Evolutionary conservation across 2,329 filamentous ascomycete genomes (phyloP).

Genomic region (Trichophyton simii): DNA sequence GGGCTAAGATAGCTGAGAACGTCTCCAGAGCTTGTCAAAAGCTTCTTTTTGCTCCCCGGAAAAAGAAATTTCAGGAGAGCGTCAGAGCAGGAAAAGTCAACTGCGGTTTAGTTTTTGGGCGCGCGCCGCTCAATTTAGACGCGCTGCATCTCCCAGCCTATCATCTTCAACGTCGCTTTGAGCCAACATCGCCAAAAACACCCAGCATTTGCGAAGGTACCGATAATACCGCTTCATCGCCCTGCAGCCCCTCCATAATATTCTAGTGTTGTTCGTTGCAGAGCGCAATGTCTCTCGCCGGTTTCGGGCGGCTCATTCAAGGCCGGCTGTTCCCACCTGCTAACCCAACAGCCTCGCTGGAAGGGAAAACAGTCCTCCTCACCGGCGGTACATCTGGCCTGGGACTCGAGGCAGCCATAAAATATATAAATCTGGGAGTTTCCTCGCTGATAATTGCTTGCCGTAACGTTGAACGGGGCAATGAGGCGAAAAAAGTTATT

Average conservation of each 20-base stretch:
- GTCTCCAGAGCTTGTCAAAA: background rate
- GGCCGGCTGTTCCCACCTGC: conserved; percentile 20
- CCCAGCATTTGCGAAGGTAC: background rate
- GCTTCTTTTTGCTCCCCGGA: background rate
- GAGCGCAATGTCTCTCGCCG: background rate
- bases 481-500: conserved; percentile 30
- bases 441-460: conserved; percentile 36
- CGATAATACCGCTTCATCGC: background rate
- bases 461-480: conserved; percentile 33
- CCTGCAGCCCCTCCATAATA: too few relatives aligned
- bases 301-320: conserved; percentile 8
- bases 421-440: conserved; percentile 33
- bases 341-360: conserved; percentile 30
- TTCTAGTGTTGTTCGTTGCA: background rate
- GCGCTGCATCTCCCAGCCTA: background rate
- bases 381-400: conserved; percentile 42
- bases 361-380: conserved; percentile 36
- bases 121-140: background rate
- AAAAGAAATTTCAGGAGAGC: background rate
- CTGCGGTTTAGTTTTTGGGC: background rate
- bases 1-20: too few relatives aligned
- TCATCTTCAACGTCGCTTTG: background rate
- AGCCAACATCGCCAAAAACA: background rate
- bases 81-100: background rate
- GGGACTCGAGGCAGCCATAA: conserved; percentile 39